Base-by-base conservation (phyloP, 805 yeast species). In the Candida arabinofermentans region DNA sequence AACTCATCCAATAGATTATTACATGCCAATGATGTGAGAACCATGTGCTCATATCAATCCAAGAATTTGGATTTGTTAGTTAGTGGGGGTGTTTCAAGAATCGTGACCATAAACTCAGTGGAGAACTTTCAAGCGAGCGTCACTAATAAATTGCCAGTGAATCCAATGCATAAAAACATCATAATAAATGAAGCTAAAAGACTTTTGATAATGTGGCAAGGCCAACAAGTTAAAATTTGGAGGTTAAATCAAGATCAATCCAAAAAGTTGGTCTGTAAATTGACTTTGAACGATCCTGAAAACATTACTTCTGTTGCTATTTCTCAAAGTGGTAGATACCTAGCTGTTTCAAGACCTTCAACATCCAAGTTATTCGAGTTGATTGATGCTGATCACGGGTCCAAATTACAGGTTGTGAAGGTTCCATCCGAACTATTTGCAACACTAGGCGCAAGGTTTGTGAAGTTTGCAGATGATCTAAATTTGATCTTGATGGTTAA, bases 21-120 rank as follows among this genome's bases (percentile, higher is more conserved):
- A 47, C 98, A 93, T 61, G 78, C 93, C 30, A 81, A 85, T 58
- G 98, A 90, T 62, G 79, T 90, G 29, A 79, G 96, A 57, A 69
- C 93, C 1, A 75, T 90, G 74, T 65, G 81, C 1, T 67, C 81
- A 4, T 85, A 71, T 53, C 90, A 86, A 59, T 67, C 91, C 29
- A 81, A 75, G 53, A 81, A 80, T 34, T 70, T 79, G 38, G 81
- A 80, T 54, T 72, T 83, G 44, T 68, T 91, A 40, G 79, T 85
- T 2, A 81, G 90, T 50, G 96, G 93, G 36, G 96, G 96, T 53
- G 86, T 83, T 17, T 96, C 86, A 56, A 75, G 83, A 57, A 70
- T 79, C 17, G 64, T 87, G 38, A 83, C 81, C 3, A 72, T 82
- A 19, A 84, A 79, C 55, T 77, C 93, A 1, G 64, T 82, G 22